Evolutionary conservation across 345 rosid genomes (phyloP).

Genomic region (Mangifera indica): DNA sequence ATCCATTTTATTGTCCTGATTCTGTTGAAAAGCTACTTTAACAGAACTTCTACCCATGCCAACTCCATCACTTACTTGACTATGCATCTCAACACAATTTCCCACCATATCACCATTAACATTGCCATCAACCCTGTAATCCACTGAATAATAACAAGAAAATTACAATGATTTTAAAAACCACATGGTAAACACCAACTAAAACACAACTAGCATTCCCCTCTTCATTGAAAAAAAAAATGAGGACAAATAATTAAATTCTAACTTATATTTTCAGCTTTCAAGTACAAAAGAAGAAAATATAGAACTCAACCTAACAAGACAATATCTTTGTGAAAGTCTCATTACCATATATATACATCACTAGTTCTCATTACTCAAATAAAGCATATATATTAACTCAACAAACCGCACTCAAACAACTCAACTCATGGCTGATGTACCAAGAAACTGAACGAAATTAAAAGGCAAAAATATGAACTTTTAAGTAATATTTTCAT

Average conservation of each 20-base stretch:
- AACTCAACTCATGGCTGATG: not conserved
- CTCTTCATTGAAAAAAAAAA: not conserved
- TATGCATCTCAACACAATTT: conserved; percentile 43
- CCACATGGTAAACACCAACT: not conserved
- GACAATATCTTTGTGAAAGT: not conserved
- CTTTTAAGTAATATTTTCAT: not conserved
- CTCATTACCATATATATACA: not conserved
- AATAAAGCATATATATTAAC: not conserved
- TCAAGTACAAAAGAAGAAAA: not conserved
- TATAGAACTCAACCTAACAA: not conserved
- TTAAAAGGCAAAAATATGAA: not conserved
- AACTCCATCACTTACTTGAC: conserved; percentile 39
- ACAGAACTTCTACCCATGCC: conserved; percentile 48
- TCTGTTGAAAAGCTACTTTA: conserved; percentile 41
- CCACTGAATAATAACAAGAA: conserved; percentile 63
- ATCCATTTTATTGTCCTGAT: conserved; percentile 49
- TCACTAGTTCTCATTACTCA: not conserved
- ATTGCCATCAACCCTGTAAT: conserved; percentile 57
- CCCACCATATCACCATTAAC: conserved; percentile 42
- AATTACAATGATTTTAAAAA: conserved; percentile 5
- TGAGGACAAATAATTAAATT: not conserved
- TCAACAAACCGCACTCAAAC: not conserved
- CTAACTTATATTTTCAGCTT: not conserved
- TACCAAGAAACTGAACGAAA: not conserved
- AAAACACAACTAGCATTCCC: not conserved